Base-by-base conservation (phyloP, 768 basidiomycete genomes). In the Macrolepiota albuminosa region DNA sequence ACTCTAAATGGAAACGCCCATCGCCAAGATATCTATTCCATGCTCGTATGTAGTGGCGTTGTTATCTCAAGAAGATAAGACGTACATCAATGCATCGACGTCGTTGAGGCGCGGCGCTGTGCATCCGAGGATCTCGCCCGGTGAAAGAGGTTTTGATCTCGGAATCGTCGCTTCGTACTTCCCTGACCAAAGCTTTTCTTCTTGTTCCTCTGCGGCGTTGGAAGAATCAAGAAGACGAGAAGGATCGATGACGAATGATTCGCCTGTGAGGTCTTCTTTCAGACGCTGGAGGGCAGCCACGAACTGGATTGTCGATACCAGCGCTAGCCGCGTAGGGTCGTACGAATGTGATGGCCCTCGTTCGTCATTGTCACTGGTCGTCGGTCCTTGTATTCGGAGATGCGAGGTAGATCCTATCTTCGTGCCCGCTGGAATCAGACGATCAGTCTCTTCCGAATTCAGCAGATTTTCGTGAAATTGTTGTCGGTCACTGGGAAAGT, bases 271-370 rank as follows among this genome's bases (percentile, higher is more conserved):
- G 68, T 92, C 88, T 33, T 93, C 89, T 66, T 91, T 90, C 29
- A 98, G 82, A 29, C 81, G 82, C 63, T 98, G 94, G 11, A 98
- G 78, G 11, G 96, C 93, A 7, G 95, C 87, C 24, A 95, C 93
- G 69, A 99, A 99, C 71, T 99, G 97, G 36, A 99, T 98, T 0
- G 97, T 99, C 0, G 95, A 98, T 0, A 99, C 97, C 31, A 98
- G 74, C 0, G 95, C 95, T 18, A 98, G 74, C 61, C 88, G 82
- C 18, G 94, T 97, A 6, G 75, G 76, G 48, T 72, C 68, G 46
- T 63, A 59, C 29, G 62, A 40, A 8, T 47, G 56, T 18, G 69
- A 63, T 4, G 64, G 49, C 10, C 68, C 60, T 39, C 60, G 53
- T 14, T 63, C 40, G 11, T 57, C 54, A 33, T 54, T 61, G 11